A percentile compares a stretch with the other conserved stretches of the same genome.
Evolutionary conservation across 257 asterid genomes (phyloP).

Genomic region (Przewalskia tangutica): DNA sequence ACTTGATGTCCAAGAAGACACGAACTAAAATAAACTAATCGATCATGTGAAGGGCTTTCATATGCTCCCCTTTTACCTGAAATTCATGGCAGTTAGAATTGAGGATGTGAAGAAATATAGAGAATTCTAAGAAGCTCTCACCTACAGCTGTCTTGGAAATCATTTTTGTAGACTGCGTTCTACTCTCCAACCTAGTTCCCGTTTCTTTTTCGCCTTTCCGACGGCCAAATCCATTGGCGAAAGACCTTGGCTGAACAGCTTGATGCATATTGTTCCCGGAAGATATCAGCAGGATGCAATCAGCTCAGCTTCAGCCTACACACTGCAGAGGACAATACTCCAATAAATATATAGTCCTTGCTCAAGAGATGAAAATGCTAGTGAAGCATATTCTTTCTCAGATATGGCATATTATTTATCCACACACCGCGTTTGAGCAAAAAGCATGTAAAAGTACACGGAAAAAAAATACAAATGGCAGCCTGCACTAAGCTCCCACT

Average conservation of each 20-base stretch:
- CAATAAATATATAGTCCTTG: neutral
- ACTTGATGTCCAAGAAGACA: conserved; percentile 89
- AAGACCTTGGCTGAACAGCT: conserved; percentile 53
- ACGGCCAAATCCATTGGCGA: conserved; percentile 73
- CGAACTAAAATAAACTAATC: conserved; percentile 48
- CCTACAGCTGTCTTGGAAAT: conserved; percentile 40
- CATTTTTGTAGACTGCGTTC: conserved; percentile 42
- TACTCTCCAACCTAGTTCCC: conserved; percentile 45
- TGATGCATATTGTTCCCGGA: conserved; percentile 61
- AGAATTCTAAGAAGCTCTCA: conserved; percentile 23
- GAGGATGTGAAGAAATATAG: neutral
- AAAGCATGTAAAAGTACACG: neutral
- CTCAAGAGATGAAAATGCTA: neutral
- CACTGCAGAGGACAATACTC: conserved; percentile 17
- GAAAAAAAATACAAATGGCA: neutral
- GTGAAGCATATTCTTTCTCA: neutral
- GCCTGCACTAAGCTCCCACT: neutral
- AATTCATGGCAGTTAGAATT: conserved; percentile 7
- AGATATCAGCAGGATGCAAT: conserved; percentile 8
- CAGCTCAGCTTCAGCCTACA: conserved; percentile 18
- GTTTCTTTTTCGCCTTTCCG: conserved; percentile 61
- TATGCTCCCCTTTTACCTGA: conserved; percentile 52
- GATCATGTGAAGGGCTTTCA: conserved; percentile 61
- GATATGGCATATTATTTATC: neutral
- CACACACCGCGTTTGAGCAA: neutral